Evolutionary conservation across 1,284 basidiomycete genomes (phyloP), one percentile per base, ranked within the genome.

Genomic region (Tranzscheliella williamsii): DNA sequence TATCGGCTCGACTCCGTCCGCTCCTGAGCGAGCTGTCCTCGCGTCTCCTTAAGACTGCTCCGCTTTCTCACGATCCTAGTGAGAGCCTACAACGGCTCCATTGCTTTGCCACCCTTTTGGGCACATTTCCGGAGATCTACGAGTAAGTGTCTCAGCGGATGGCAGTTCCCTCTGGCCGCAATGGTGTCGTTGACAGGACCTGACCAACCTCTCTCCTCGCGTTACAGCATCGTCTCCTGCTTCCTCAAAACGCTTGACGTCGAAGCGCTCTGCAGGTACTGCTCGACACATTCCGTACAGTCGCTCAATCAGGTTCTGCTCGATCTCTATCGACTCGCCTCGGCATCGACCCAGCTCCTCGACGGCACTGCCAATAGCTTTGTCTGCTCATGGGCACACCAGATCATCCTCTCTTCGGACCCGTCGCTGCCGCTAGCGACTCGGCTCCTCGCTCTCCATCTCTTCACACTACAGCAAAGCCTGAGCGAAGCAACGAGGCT

Each of bases 11-110:
- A 1, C 77, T 74, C 54, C 60, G 71, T 22, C 74, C 78, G 3
- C 15, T 78, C 12, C 64, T 75, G 15, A 21, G 65, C 18, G 73
- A 78, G n/a, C 55, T 80, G 5, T 51, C 65, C 16, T 64, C 67
- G 1, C 42, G 72, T 4, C 57, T 62, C 38, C 36, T 78, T 22
- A 45, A 64, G 8, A 42, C 24, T 53, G 43, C 13, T 5, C 24
- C 29, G 38, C 47, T 45, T 32, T 26, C 15, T 23, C 16, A 42
- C 5, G 42, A 57, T 7, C n/a, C 16, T 3, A 22, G 30, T n/a
- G 57, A 33, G 12, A 29, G 9, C 36, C 31, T 38, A 20, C 53
- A 63, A 20, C 34, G 42, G 12, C 42, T 58, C 13, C 48, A 60
- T 24, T 15, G 42, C 4, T 44, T 56, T 18, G 48, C 53, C 1